A percentile compares a stretch with the other conserved stretches of the same genome.
phyloP scores from a whole-genome alignment of 108 stramenopile genomes.

The Cyclostephanos invisitatus region DNA sequence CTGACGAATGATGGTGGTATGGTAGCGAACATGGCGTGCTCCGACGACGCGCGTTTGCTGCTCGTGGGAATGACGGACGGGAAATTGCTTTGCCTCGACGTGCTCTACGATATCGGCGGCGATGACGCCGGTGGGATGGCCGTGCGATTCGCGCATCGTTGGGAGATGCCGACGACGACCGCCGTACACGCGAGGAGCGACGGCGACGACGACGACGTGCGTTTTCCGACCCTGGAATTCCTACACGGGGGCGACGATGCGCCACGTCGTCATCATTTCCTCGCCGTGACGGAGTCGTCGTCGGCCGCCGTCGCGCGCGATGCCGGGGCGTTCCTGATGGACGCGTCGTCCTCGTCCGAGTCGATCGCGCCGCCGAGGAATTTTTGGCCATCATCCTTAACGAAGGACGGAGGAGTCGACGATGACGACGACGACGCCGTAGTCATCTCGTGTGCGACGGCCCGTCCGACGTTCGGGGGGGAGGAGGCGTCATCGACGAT shows the following conservation, averaged over 20 bases:
- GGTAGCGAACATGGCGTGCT: conserved; percentile 29
- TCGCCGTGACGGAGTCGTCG: conserved; percentile 21
- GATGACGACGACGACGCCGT: not conserved
- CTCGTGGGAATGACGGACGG: conserved; percentile 49
- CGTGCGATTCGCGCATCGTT: conserved; percentile 29
- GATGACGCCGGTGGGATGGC: conserved; percentile 34
- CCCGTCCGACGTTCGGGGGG: not conserved
- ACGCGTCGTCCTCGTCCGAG: conserved; percentile 20
- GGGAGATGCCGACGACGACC: conserved; percentile 40
- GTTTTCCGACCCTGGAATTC: conserved; percentile 38
- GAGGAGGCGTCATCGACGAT: not conserved
- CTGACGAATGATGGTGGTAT: not conserved
- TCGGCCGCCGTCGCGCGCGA: not conserved
- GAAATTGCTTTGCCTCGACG: conserved; percentile 62
- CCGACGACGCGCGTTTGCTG: conserved; percentile 39
- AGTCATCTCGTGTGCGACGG: conserved; percentile 26
- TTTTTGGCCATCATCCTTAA: conserved; percentile 3
- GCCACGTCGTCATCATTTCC: conserved; percentile 17
- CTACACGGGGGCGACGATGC: conserved; percentile 4
- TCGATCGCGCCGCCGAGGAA: conserved; percentile 5
- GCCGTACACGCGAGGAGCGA: not conserved
- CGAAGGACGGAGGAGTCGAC: not conserved
- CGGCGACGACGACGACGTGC: conserved; percentile 23
- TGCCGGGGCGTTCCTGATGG: conserved; percentile 14
- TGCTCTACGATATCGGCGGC: conserved; percentile 10